Conservation (phyloP, 345 rosid genomes). For the Citrus maxima region DNA sequence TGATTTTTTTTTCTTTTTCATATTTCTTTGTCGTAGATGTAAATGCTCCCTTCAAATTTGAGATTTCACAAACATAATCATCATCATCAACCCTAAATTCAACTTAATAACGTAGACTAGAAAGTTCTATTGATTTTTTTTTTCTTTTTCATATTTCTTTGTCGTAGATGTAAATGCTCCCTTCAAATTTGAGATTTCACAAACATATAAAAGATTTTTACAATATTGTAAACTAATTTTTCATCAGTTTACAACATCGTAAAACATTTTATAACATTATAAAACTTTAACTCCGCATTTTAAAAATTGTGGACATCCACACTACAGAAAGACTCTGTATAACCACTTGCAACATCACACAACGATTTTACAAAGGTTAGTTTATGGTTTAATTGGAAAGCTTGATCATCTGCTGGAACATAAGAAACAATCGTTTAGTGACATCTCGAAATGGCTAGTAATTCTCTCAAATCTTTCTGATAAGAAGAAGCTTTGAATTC, state of each 20-base stretch:
- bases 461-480: slow-evolving; percentile 55
- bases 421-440: slow-evolving; percentile 27
- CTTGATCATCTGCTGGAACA: slow-evolving; percentile 31
- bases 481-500: slow-evolving; percentile 40
- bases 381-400: slow-evolving; percentile 3
- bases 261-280: too few species aligned
- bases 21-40: too few species aligned
- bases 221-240: too few species aligned
- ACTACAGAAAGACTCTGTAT: too few species aligned
- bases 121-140: neutral
- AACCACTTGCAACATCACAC: neutral
- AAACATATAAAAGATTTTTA: too few species aligned
- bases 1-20: neutral
- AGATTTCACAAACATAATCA: neutral
- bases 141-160: neutral
- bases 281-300: too few species aligned
- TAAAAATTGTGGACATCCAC: too few species aligned
- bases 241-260: too few species aligned
- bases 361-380: neutral
- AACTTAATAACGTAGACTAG: neutral
- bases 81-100: neutral
- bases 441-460: slow-evolving; percentile 20
- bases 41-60: too few species aligned
- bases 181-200: too few species aligned
- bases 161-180: too few species aligned